These are phyloP conservation scores for Corrigiola litoralis DNA, from an alignment of 179 eudicot species.

Conservation along the genomic window DNA sequence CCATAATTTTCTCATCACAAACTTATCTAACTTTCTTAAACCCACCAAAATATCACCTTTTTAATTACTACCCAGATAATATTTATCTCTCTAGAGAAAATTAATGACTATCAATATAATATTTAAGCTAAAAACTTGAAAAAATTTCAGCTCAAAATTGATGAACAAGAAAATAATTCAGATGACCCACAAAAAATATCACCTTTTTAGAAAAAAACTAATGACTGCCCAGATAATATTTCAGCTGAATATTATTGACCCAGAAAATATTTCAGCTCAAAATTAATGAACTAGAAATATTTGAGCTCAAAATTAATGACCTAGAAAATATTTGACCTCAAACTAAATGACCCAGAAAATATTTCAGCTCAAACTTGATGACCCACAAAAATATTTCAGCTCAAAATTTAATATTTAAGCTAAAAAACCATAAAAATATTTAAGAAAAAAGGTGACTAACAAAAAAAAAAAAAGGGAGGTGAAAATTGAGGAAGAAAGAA, in stretches of 20 bases:
- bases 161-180: too few species aligned
- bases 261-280: slow-evolving; percentile 1
- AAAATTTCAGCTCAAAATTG: too few species aligned
- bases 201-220: not conserved
- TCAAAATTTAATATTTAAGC: not conserved
- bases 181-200: too few species aligned
- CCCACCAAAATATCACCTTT: not conserved
- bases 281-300: slow-evolving; percentile 8
- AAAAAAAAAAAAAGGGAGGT: not conserved
- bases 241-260: not conserved
- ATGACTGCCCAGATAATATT: not conserved
- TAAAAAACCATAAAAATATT: not conserved
- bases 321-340: not conserved
- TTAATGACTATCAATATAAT: too few species aligned
- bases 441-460: not conserved
- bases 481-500: not conserved
- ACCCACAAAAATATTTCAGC: slow-evolving; percentile 16
- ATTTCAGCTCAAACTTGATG: slow-evolving; percentile 10
- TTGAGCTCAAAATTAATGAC: not conserved
- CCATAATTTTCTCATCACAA: slow-evolving; percentile 51
- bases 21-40: too few species aligned
- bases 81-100: too few species aligned
- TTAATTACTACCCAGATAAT: not conserved
- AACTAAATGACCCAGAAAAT: slow-evolving; percentile 2
- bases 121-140: too few species aligned